Base-by-base conservation (phyloP, 1,139 yeast species). In the Lipomyces yarrowii region DNA sequence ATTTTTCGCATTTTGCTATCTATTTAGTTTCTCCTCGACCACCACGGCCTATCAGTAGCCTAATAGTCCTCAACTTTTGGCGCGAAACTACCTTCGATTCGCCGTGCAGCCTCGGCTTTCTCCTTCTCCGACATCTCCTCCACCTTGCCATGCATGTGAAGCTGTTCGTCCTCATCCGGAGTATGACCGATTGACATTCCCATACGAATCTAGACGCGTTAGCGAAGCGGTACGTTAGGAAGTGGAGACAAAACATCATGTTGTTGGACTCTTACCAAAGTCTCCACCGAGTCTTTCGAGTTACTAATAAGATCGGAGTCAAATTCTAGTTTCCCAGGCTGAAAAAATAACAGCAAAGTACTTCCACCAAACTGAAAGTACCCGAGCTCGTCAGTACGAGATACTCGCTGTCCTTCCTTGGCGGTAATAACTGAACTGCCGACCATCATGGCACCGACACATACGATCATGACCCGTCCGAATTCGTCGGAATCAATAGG, bases 401-500 rank as follows among this genome's bases (percentile, higher is more conserved):
- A 73, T 6, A 93, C 82, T 0, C 66, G 60, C 55, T 87, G 86
- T 2, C 91, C 91, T 57, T 83, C 85, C 61, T 83, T 74, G n/a
- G 87, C 87, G 0, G 94, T 88, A 51, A 93, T 77, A 0, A 91
- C 84, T 2, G 88, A 92, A 1, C 97, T 89, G 0, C 98, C 98
- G 3, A 94, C 99, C 98, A 94, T 92, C 98, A 94, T 94, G 0
- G 99, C 99, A 33, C 99, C 99, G 8, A 94, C 91, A 7, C 96
- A 87, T 33, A 91, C 85, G 79, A 91, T 83, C 71, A 90, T 81
- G 21, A 94, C 90, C 0, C 85, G 82, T 0, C 98, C 98, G 77
- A 90, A 92, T 33, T 83, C 80, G 57, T 83, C 82, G 0, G 96
- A 86, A 51, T 89, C 86, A 35, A 94, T 87, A 0, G 97, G 92